These are phyloP conservation scores for Ceratobasidium sp. DNA, from an alignment of 1,284 basidiomycete genomes.

Conservation along the genomic window DNA sequence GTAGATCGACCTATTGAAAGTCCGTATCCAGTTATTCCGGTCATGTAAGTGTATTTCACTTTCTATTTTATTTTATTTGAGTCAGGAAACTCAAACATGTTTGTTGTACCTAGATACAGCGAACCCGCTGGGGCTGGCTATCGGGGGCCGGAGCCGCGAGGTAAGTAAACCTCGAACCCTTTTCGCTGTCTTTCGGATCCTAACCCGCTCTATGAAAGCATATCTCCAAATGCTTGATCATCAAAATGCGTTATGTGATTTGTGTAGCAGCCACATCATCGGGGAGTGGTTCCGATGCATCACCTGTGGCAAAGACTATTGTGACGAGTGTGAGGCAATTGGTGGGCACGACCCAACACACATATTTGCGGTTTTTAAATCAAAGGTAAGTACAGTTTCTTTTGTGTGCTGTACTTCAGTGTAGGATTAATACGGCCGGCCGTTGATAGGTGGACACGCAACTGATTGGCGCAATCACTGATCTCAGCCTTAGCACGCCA, in stretches of 20 bases:
- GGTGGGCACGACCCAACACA: conserved; percentile 85
- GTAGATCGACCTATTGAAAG: conserved; percentile 76
- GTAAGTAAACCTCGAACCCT: conserved; percentile 55
- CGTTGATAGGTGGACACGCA: conserved; percentile 66
- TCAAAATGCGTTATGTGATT: conserved; percentile 74
- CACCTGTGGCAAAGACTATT: conserved; percentile 84
- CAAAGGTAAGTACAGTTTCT: conserved; percentile 61
- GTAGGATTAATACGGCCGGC: conserved; percentile 1
- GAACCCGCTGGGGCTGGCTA: conserved; percentile 68
- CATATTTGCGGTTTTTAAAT: conserved; percentile 87
- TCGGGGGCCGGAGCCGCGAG: conserved; percentile 66
- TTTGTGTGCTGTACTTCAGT: background rate
- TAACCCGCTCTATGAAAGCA: conserved; percentile 57
- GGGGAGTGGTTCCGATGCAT: conserved; percentile 90
- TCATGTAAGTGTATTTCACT: conserved; percentile 62
- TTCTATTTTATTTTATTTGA: background rate
- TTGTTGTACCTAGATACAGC: conserved; percentile 64
- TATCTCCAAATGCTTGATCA: conserved; percentile 78
- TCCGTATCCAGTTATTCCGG: conserved; percentile 68
- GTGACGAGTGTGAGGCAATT: conserved; percentile 77
- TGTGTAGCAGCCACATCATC: conserved; percentile 75
- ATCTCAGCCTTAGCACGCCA: conserved; percentile 39
- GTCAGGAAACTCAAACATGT: conserved; percentile 22
- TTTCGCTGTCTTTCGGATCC: conserved; percentile 7
- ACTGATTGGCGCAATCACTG: conserved; percentile 47